These are phyloP conservation scores for Fusarium aywerte DNA, from an alignment of 2,329 filamentous ascomycete species.

Conservation along the genomic window DNA sequence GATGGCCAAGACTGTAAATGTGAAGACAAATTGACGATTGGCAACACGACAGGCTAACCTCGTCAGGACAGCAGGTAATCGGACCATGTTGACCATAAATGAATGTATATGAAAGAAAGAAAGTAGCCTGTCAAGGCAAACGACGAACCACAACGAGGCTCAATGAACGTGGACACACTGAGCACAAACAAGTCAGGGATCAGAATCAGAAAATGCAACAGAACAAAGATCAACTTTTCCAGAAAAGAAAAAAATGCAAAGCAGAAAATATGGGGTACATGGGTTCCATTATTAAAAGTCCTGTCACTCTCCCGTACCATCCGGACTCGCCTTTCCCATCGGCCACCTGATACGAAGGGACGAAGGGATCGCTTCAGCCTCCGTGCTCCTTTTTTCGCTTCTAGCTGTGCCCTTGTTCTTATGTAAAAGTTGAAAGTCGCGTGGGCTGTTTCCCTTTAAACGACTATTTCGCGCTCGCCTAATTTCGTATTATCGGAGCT, in stretches of 20 bases:
- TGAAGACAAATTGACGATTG: constrained; percentile 49
- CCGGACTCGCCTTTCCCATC: background rate
- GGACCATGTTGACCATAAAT: constrained; percentile 2
- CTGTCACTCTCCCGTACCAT: background rate
- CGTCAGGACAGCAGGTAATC: constrained; percentile 1
- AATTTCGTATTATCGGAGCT: constrained; percentile 26
- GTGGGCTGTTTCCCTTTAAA: constrained; percentile 22
- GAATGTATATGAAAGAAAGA: background rate
- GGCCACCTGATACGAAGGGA: background rate
- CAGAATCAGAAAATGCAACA: background rate
- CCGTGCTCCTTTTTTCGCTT: background rate
- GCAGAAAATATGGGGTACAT: background rate
- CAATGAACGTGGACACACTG: background rate
- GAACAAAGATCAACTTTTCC: constrained; percentile 7
- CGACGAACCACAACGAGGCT: background rate
- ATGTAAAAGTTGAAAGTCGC: constrained; percentile 20
- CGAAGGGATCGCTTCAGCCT: constrained; percentile 2
- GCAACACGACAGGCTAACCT: constrained; percentile 41
- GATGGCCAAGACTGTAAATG: constrained; percentile 46
- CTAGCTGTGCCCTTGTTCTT: background rate
- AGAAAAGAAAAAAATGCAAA: constrained; percentile 9
- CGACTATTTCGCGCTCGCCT: background rate
- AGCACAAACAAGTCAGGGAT: constrained; percentile 2
- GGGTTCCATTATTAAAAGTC: constrained; percentile 4
- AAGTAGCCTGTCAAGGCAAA: background rate